Conservation (phyloP, 2,329 filamentous ascomycete species). For the Calonectria montana region DNA sequence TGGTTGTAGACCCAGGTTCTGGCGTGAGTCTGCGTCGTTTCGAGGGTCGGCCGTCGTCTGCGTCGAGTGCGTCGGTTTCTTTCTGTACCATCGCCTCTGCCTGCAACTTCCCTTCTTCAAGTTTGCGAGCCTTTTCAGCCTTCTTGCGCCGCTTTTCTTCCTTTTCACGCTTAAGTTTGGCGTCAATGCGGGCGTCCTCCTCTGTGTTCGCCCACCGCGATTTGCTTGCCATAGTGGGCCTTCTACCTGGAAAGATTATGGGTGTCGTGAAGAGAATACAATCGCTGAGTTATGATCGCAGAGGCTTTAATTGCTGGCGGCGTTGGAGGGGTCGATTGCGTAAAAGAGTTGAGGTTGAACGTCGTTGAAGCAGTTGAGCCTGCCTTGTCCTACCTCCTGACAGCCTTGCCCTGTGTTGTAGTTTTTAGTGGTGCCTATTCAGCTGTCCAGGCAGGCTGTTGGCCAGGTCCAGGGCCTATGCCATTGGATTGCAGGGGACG, state of each 20-base stretch:
- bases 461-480: not conserved
- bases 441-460: not conserved
- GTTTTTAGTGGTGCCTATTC: not conserved
- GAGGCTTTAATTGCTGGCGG: not conserved
- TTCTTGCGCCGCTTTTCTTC: constrained; percentile 90
- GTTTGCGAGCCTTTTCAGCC: constrained; percentile 80
- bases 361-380: constrained; percentile 8
- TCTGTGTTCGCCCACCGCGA: constrained; percentile 92
- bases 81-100: constrained; percentile 43
- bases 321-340: not conserved
- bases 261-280: not conserved
- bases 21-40: constrained; percentile 73
- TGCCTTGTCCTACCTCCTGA: not conserved
- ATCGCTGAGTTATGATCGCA: not conserved
- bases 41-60: constrained; percentile 57
- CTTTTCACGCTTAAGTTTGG: constrained; percentile 81
- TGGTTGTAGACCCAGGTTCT: constrained; percentile 45
- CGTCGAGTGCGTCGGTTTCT: constrained; percentile 7
- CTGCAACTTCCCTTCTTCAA: constrained; percentile 59
- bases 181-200: constrained; percentile 80
- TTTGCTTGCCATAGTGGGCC: constrained; percentile 67
- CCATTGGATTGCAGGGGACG: constrained; percentile 18
- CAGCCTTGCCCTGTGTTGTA: constrained; percentile 16
- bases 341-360: not conserved
- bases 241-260: not conserved